A percentile compares a stretch with the other conserved stretches of the same genome.
Evolutionary conservation across 192 early-diverging fungal genomes (phyloP).

Genomic region (Mortierella antarctica): DNA sequence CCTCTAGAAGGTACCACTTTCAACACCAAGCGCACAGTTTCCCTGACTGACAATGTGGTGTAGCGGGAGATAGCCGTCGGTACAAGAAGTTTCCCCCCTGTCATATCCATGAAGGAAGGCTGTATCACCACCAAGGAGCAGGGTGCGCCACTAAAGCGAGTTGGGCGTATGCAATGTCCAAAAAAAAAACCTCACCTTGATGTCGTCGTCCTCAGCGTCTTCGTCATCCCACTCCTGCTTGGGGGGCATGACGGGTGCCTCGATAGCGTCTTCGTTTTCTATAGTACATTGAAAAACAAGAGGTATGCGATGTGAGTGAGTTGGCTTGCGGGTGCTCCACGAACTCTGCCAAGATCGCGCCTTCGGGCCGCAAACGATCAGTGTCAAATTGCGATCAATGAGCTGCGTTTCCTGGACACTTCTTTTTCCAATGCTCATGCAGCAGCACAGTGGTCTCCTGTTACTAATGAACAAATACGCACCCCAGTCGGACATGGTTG

Average conservation of each 20-base stretch:
- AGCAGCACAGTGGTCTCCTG: neutral
- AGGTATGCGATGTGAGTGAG: neutral
- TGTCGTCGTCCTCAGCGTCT: slow-evolving; percentile 65
- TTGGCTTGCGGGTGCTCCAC: neutral
- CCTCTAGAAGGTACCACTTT: too few relatives aligned
- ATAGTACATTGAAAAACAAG: slow-evolving; percentile 13
- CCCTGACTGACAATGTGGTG: neutral
- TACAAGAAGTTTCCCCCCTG: too few relatives aligned
- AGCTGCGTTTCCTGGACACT: neutral
- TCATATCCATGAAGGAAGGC: too few relatives aligned
- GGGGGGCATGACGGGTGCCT: slow-evolving; percentile 48
- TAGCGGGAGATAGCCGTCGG: neutral
- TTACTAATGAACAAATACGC: slow-evolving; percentile 19
- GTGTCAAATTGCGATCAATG: neutral
- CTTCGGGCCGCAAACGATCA: neutral
- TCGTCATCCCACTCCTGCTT: slow-evolving; percentile 77
- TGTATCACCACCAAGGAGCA: too few relatives aligned
- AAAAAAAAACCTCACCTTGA: slow-evolving; percentile 55
- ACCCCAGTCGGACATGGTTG: slow-evolving; percentile 56
- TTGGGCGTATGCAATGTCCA: neutral
- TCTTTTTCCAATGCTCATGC: neutral
- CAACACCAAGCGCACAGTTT: too few relatives aligned
- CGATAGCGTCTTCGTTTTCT: slow-evolving; percentile 59
- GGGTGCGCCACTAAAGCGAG: too few relatives aligned
- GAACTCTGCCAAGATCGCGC: neutral